These are phyloP conservation scores for Fusarium pseudocircinatum DNA, from an alignment of 2,329 filamentous ascomycete species.

Conservation along the genomic window DNA sequence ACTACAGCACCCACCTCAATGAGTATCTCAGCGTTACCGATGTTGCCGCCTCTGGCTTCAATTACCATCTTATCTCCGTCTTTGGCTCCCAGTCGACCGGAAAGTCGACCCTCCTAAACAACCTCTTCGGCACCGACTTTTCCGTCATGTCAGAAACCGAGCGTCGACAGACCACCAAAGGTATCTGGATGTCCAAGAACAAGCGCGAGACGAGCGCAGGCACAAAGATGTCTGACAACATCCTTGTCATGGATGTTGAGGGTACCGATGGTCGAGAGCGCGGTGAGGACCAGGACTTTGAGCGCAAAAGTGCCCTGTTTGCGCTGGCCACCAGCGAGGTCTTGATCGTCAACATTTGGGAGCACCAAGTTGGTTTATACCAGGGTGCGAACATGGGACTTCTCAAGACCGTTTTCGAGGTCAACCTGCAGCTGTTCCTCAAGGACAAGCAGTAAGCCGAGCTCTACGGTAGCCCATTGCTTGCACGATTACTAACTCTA, in stretches of 20 bases:
- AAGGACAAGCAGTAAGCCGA: slow-evolving; percentile 86
- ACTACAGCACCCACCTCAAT: slow-evolving; percentile 74
- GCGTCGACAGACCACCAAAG: slow-evolving; percentile 96
- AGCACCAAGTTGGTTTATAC: slow-evolving; percentile 97
- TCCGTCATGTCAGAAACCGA: slow-evolving; percentile 97
- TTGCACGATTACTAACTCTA: slow-evolving; percentile 34
- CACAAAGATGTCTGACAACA: slow-evolving; percentile 89
- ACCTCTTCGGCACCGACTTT: slow-evolving; percentile 95
- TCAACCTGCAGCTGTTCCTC: slow-evolving; percentile 95
- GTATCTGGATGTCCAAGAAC: slow-evolving; percentile 99
- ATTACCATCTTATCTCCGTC: slow-evolving; percentile 98
- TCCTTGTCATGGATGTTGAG: slow-evolving; percentile 99
- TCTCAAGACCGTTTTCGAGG: slow-evolving; percentile 98
- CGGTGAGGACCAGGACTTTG: slow-evolving; percentile 98
- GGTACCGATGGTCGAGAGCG: slow-evolving; percentile 96
- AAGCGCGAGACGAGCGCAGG: slow-evolving; percentile 68
- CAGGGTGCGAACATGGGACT: slow-evolving; percentile 99
- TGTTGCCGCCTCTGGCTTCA: slow-evolving; percentile 91
- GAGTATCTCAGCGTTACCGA: slow-evolving; percentile 83
- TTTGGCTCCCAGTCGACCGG: slow-evolving; percentile 99
- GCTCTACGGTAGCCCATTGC: neutral
- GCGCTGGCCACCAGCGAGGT: slow-evolving; percentile 97
- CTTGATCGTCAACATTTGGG: slow-evolving; percentile 98
- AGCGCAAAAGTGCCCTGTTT: slow-evolving; percentile 97
- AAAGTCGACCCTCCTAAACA: slow-evolving; percentile 96